Evolutionary conservation across 2,329 filamentous ascomycete genomes (phyloP), one percentile per base, ranked within the genome.

Genomic region (Calonectria pauciramosa): DNA sequence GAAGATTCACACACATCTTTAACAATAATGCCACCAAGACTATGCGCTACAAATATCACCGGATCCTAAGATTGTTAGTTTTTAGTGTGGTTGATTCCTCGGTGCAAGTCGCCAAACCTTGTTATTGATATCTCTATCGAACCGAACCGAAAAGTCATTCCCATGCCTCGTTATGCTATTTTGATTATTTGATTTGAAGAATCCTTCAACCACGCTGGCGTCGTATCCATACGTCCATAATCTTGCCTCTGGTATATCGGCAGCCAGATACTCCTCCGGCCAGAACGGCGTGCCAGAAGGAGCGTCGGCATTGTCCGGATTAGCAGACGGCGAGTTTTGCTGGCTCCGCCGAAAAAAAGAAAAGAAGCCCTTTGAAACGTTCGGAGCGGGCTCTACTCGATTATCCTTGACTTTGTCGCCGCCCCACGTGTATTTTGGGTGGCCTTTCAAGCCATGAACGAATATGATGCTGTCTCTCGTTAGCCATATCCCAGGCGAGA

Each of bases 181-280:
- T 77, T 84, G 79, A 79, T 84, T 85, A 76, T 81, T 83, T n/a
- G 83, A 78, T 75, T 83, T 68, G 68, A 86, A 85, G 30, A 86
- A 41, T 3, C 82, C 82, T 23, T 80, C 80, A 68, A 84, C 81
- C 11, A 84, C 82, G 73, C 86, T 82, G 23, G 84, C 84, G 70
- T 86, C 82, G 76, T 86, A 87, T 49, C 85, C 85, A 71, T 86
- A 87, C n/a, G 84, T 86, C 83, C 82, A 85, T 38, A 86, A 74
- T 71, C 81, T 80, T 41, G 85, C 85, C 20, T 84, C 73, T 26
- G 82, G 83, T 18, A 86, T 74, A 75, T 86, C 84, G n/a, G 76
- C 28, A n/a, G 76, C 51, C n/a, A 87, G 82, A 63, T 80, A 83
- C 18, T 86, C 82, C 28, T 80, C 71, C 6, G 84, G 85, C 85